phyloP scores from a whole-genome alignment of 192 early-diverging fungal species.

The Coemansia furcata region DNA sequence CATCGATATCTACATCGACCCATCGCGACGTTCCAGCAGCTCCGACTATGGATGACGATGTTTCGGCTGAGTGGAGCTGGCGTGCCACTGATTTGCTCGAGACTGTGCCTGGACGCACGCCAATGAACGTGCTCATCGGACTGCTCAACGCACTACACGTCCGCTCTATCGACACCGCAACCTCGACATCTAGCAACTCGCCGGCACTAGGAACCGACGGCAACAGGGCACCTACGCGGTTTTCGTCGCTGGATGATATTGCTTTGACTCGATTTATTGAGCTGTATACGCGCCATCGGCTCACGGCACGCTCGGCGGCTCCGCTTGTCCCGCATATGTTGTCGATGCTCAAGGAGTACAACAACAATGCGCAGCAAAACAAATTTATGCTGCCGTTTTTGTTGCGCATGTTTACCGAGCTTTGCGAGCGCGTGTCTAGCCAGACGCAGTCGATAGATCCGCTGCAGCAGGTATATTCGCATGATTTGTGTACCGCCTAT shows the following conservation, averaged over 20 bases:
- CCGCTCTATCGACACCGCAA: slow-evolving; percentile 8
- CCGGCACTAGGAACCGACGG: neutral
- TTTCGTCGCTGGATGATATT: slow-evolving; percentile 19
- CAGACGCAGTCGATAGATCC: slow-evolving; percentile 10
- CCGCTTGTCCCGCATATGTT: slow-evolving; percentile 28
- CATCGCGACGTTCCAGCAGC: neutral
- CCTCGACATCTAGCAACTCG: neutral
- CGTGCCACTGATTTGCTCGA: slow-evolving; percentile 37
- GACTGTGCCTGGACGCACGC: slow-evolving; percentile 28
- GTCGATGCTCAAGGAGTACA: slow-evolving; percentile 37
- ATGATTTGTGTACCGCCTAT: slow-evolving; percentile 31
- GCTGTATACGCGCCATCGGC: slow-evolving; percentile 27
- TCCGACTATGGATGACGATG: slow-evolving; percentile 7
- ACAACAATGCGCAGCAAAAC: slow-evolving; percentile 21
- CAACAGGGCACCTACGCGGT: neutral
- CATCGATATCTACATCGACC: neutral
- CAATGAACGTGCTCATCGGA: slow-evolving; percentile 17
- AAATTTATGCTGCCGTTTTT: slow-evolving; percentile 40
- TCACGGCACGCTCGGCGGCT: slow-evolving; percentile 24
- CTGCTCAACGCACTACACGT: slow-evolving; percentile 34
- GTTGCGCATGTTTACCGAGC: slow-evolving; percentile 46
- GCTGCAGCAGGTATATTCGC: slow-evolving; percentile 14
- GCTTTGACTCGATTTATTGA: slow-evolving; percentile 42
- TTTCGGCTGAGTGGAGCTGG: slow-evolving; percentile 46
- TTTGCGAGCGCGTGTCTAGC: slow-evolving; percentile 33